Conservation (phyloP, 768 basidiomycete genomes). For the Baorangia bicolor region DNA sequence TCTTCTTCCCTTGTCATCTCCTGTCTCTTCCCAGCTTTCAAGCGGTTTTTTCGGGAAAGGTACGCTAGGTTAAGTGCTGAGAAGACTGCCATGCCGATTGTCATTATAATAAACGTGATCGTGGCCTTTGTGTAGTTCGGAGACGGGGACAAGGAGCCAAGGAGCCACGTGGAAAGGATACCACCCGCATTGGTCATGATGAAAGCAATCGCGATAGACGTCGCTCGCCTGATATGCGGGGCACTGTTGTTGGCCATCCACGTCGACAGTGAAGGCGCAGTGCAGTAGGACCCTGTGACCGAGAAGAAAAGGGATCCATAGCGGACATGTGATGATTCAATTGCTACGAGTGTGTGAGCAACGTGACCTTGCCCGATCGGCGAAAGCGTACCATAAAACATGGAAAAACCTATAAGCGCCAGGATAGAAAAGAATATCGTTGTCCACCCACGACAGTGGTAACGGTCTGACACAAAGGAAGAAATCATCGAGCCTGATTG, state of each 20-base stretch:
- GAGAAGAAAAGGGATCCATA: constrained; percentile 57
- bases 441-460: constrained; percentile 48
- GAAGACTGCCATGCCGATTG: constrained; percentile 38
- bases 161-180: constrained; percentile 58
- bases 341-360: constrained; percentile 10
- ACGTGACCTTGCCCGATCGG: neutral
- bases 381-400: too few species aligned
- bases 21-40: constrained; percentile 40
- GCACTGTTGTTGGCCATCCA: too few species aligned
- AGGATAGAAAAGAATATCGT: constrained; percentile 45
- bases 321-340: constrained; percentile 32
- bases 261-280: too few species aligned
- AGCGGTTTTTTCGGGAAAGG: constrained; percentile 42
- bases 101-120: too few species aligned
- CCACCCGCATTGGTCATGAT: constrained; percentile 60
- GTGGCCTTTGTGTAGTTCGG: too few species aligned
- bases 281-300: constrained; percentile 51
- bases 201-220: constrained; percentile 55
- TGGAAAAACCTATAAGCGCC: constrained; percentile 39
- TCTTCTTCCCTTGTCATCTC: constrained; percentile 37
- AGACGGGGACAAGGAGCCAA: too few species aligned
- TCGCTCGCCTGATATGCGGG: constrained; percentile 56
- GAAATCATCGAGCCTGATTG: too few species aligned
- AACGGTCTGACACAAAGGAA: too few species aligned
- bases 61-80: constrained; percentile 40